A percentile compares a stretch with the other conserved stretches of the same genome.
Conservation (phyloP, 2,329 filamentous ascomycete species). For the Raffaelea ambrosiae region DNA sequence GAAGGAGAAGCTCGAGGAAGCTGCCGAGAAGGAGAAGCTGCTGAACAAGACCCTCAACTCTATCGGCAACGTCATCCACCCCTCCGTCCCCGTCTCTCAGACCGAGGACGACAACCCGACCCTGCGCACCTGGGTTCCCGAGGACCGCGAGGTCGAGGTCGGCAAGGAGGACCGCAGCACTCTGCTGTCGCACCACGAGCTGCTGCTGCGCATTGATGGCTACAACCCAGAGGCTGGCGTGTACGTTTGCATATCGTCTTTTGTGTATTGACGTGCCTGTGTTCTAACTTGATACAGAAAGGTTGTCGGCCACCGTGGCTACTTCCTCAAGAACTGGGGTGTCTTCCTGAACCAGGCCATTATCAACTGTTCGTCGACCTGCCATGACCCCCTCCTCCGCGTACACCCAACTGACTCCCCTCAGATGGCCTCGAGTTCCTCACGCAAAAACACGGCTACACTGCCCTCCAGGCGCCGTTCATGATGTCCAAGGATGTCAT, state of each 20-base stretch:
- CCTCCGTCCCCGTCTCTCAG: slow-evolving; percentile 72
- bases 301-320: slow-evolving; percentile 88
- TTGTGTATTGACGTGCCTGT: background rate
- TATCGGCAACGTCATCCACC: slow-evolving; percentile 88
- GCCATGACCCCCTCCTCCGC: background rate
- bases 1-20: slow-evolving; percentile 63
- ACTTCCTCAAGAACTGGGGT: slow-evolving; percentile 84
- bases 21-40: slow-evolving; percentile 63
- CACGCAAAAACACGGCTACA: slow-evolving; percentile 64
- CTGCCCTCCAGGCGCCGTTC: slow-evolving; percentile 75
- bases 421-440: slow-evolving; percentile 77
- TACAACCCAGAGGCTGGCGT: slow-evolving; percentile 90
- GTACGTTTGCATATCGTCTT: slow-evolving; percentile 1
- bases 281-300: slow-evolving; percentile 37
- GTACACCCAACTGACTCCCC: background rate
- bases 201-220: slow-evolving; percentile 77
- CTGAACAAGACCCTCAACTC: slow-evolving; percentile 72
- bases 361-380: slow-evolving; percentile 55
- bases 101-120: slow-evolving; percentile 83
- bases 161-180: slow-evolving; percentile 54
- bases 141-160: slow-evolving; percentile 51
- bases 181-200: slow-evolving; percentile 86
- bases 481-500: slow-evolving; percentile 94
- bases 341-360: slow-evolving; percentile 66
- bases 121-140: slow-evolving; percentile 71